Percentiles rank a stretch among this genome's conserved stretches.
These are phyloP conservation scores for Magnolia kwangsiensis DNA, from an alignment of 164 flowering plant genomes.

Conservation along the genomic window DNA sequence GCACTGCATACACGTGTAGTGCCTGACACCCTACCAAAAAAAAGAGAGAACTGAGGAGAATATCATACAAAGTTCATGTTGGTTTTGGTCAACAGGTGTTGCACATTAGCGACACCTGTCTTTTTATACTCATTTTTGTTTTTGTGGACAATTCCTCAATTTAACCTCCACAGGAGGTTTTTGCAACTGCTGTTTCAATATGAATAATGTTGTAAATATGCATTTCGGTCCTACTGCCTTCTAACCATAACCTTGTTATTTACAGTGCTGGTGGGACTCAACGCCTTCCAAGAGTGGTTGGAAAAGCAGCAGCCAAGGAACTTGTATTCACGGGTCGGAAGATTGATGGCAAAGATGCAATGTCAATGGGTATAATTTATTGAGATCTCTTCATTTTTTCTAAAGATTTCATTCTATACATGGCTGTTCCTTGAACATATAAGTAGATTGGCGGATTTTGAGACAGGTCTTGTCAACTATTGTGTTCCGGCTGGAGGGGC, in stretches of 20 bases:
- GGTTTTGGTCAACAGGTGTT: too few species aligned
- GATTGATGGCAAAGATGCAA: constrained; percentile 62
- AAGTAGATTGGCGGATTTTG: constrained; percentile 9
- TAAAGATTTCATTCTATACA: not conserved
- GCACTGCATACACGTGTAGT: too few species aligned
- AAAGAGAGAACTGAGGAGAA: too few species aligned
- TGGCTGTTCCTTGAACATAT: not conserved
- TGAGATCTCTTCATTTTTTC: constrained; percentile 1
- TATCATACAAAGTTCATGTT: too few species aligned
- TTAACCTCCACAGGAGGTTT: too few species aligned
- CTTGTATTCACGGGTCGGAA: constrained; percentile 85
- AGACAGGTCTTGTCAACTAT: constrained; percentile 75
- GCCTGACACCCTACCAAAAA: too few species aligned
- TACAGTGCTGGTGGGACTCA: constrained; percentile 93
- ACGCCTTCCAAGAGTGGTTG: constrained; percentile 84
- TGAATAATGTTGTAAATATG: not conserved
- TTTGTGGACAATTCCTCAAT: too few species aligned
- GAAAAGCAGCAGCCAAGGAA: constrained; percentile 79
- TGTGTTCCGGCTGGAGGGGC: constrained; percentile 82
- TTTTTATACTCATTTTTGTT: too few species aligned
- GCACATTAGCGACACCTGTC: too few species aligned
- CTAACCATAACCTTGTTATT: constrained; percentile 4
- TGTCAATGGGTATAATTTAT: constrained; percentile 49
- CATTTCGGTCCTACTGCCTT: not conserved
- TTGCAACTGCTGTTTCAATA: not conserved